Conservation (phyloP, 257 asterid genomes). For the Cinchona pubescens region DNA sequence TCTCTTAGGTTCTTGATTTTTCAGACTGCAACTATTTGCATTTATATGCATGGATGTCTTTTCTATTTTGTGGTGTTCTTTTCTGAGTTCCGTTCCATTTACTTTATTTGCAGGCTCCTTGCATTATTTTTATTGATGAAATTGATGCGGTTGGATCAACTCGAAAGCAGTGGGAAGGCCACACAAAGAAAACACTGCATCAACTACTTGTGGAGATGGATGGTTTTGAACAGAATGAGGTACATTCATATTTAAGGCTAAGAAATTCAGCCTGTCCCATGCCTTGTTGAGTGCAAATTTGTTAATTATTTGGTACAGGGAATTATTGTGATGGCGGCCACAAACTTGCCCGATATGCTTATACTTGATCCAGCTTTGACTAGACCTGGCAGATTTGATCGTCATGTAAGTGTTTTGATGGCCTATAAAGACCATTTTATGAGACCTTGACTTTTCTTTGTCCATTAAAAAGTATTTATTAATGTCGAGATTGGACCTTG, state of each 20-base stretch:
- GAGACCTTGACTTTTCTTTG: neutral
- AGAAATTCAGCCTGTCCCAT: neutral
- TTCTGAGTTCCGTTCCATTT: slow-evolving; percentile 18
- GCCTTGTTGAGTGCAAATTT: slow-evolving; percentile 7
- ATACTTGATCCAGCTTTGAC: slow-evolving; percentile 98
- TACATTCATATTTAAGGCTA: slow-evolving; percentile 20
- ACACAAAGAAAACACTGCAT: slow-evolving; percentile 93
- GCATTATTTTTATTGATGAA: slow-evolving; percentile 95
- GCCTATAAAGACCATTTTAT: neutral
- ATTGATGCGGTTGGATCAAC: slow-evolving; percentile 98
- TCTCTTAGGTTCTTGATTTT: no score
- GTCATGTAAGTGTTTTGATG: slow-evolving; percentile 74
- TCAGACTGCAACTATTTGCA: neutral
- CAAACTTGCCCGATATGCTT: slow-evolving; percentile 95
- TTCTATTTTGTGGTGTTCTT: slow-evolving; percentile 5
- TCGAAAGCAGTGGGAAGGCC: slow-evolving; percentile 99
- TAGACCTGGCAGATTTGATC: slow-evolving; percentile 97
- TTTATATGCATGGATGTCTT: neutral
- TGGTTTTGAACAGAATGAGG: slow-evolving; percentile 99
- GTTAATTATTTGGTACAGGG: slow-evolving; percentile 48
- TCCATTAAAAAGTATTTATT: no score
- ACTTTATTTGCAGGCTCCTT: slow-evolving; percentile 67
- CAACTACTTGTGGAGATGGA: slow-evolving; percentile 98
- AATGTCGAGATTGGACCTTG: neutral
- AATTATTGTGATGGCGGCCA: slow-evolving; percentile 93